Base-by-base conservation (phyloP, 192 early-diverging fungal genomes). In the Coemansia pectinata region DNA sequence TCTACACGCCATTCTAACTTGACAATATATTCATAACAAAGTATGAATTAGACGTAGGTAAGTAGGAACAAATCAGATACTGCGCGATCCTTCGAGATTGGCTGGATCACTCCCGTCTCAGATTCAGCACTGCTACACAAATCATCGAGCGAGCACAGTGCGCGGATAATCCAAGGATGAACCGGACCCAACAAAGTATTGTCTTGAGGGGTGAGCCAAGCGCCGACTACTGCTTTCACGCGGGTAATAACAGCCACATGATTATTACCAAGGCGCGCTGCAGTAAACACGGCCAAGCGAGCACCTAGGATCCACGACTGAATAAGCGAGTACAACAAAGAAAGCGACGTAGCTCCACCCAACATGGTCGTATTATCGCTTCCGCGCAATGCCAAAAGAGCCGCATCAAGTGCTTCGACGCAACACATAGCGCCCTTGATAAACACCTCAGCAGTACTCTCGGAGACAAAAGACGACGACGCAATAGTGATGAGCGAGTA, bases 221-320 rank as follows among this genome's bases (percentile, higher is more conserved):
- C 33, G 0, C 2, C 31, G 9, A 65, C 71, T 11, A 81, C 71
- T 19, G 27, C 39, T 6, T 52, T 38, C 33, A 73, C 67, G 5
- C 78, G 19, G 21, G 34, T 50, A 17, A 65, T 34, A 34, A 59
- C 45, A 17, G 38, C 40, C 3, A 12, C 31, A 3, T 31, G 25
- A 12, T n/a, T 45, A 38, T 69, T 64, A 5, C n/a, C 65, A 6
- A 61, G 17, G 12, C 68, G 53, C 4, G 74, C 57, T 0, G 68
- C 80, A 14, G 60, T 71, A 73, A 77, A 77, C 65, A 83, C 23
- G 7, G 66, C 62, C 50, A 83, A 57, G 7, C 75, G 80, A 31
- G 80, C 80, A 23, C 80, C 80, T 2, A 83, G 63, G 29, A 83
- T 71, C 80, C 80, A 83, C 47, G 80, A 77, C 69, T 83, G 80